Evolutionary conservation across 208 protist species (phyloP), one percentile per base, ranked within the genome.

Genomic region (Lotmaria passim): DNA sequence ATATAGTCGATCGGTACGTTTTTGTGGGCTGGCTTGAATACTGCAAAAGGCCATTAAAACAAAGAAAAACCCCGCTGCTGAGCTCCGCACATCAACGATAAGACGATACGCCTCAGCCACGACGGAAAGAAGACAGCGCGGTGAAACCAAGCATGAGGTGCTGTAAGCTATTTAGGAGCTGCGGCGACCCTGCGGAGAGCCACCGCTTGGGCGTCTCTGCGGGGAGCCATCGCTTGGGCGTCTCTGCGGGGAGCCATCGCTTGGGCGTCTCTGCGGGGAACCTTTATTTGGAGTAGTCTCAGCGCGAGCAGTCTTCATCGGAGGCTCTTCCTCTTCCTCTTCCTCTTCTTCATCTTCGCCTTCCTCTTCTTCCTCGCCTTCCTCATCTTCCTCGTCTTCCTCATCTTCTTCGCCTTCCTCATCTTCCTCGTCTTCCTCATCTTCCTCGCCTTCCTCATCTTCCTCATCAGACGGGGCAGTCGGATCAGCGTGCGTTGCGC

Each of bases 391-490:
- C 44, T 78, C 73, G 6, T 70, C 61, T 19, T 83, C 75, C 17
- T 72, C 70, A 7, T 67, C 48, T 15, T 64, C 58, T 1, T 74
- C 63, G 7, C 61, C 75, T 3, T 69, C 65, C 0, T 64, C 36
- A 21, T 69, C 55, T 3, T 64, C 70, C 10, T 68, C 64, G 7
- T 76, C 79, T n/a, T 50, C 51, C 30, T 61, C 55, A 1, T 73
- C 55, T 4, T 79, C 80, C 7, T 75, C 73, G 33, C 69, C 64
- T 1, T 79, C 70, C 14, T 82, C 79, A 2, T 82, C 81, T 12
- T 84, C 84, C 8, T 93, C 81, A 19, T 75, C 65, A 15, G 44
- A 73, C 2, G 69, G 70, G 31, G 63, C 71, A 15, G 69, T 78
- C 5, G 70, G 58, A 43, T 82, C 77, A 15, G 64, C 52, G 23